Base-by-base conservation (phyloP, 1,284 basidiomycete species). In the Phylloporus sp. region DNA sequence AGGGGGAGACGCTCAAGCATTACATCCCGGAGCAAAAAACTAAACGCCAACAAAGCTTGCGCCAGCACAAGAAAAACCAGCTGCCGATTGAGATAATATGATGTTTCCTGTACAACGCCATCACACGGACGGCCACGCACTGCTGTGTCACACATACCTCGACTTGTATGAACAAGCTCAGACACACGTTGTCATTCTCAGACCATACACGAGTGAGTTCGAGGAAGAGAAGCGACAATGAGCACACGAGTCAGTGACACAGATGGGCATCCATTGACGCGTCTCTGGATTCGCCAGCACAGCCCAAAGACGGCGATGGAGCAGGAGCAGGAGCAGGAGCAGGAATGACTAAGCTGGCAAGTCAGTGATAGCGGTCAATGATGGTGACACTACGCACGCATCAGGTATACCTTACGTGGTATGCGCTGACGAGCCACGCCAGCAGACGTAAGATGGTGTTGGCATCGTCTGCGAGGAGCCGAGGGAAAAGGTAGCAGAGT, bases 31-130 rank as follows among this genome's bases (percentile, higher is more conserved):
- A 88, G 72, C 4, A 83, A 76, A 68, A 86, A 91, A 5, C 82
- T 80, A 14, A 79, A 60, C 0, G 87, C 85, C 4, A 85, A 72
- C 53, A 79, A 79, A 2, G 84, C 19, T 72, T 92, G 91, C 0
- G 88, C 83, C 45, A 86, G 71, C 25, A 88, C 60, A 5, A 92
- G 74, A 74, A 90, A 91, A 23, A 92, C 69, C 6, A 90, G 79
- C 25, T 86, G 85, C 1, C 89, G 89, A 66, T 91, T 91, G 53
- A 93, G 81, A 75, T 91, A 89, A 72, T 88, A 86, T 2, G 90
- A 70, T 92, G 89, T 76, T 90, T 91, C 74, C 91, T 92, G 70
- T 57, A 32, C 17, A 29, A 56, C 29, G 17, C 25, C 12, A 29
- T 27, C 60, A 39, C 63, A 62, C 32, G 39, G n/a, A 60, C 11